Percentiles rank a stretch among this genome's conserved stretches.
These are phyloP conservation scores for Eimeria praecox DNA, from an alignment of 169 alveolate genomes.

Conservation along the genomic window DNA sequence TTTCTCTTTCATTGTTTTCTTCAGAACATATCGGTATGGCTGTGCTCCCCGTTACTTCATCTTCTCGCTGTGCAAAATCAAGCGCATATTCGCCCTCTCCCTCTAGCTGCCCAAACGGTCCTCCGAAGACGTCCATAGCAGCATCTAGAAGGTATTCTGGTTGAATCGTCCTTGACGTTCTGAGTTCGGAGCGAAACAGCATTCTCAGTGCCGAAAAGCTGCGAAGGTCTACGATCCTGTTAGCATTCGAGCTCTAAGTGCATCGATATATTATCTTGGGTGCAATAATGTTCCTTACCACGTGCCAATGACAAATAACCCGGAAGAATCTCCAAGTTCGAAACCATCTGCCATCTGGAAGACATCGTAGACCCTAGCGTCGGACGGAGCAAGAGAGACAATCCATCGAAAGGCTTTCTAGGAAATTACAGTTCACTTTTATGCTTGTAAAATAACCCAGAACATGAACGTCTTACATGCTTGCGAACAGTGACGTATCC, in stretches of 20 bases:
- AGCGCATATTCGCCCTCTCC: slow-evolving; percentile 4
- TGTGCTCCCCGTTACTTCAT: slow-evolving; percentile 30
- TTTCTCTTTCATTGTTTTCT: slow-evolving; percentile 22
- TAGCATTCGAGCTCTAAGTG: not conserved
- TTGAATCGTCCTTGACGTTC: not conserved
- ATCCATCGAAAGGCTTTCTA: slow-evolving; percentile 46
- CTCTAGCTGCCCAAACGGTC: not conserved
- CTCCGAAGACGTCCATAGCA: slow-evolving; percentile 36
- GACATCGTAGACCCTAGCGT: slow-evolving; percentile 51
- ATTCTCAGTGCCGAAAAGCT: slow-evolving; percentile 27
- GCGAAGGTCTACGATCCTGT: slow-evolving; percentile 46
- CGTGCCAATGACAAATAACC: slow-evolving; percentile 23
- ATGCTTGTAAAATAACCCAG: not conserved
- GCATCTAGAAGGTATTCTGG: slow-evolving; percentile 23
- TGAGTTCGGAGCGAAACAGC: slow-evolving; percentile 39
- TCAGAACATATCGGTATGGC: slow-evolving; percentile 31
- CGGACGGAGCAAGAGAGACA: slow-evolving; percentile 36
- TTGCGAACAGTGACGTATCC: slow-evolving; percentile 54
- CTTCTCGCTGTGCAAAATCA: not conserved
- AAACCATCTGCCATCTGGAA: slow-evolving; percentile 17
- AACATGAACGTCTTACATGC: not conserved
- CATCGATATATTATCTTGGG: not conserved
- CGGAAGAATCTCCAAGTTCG: slow-evolving; percentile 26
- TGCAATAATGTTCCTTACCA: not conserved
- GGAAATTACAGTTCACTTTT: not conserved